Conservation (phyloP, 2,329 filamentous ascomycete genomes). For the Diaporthe aspalathi region DNA sequence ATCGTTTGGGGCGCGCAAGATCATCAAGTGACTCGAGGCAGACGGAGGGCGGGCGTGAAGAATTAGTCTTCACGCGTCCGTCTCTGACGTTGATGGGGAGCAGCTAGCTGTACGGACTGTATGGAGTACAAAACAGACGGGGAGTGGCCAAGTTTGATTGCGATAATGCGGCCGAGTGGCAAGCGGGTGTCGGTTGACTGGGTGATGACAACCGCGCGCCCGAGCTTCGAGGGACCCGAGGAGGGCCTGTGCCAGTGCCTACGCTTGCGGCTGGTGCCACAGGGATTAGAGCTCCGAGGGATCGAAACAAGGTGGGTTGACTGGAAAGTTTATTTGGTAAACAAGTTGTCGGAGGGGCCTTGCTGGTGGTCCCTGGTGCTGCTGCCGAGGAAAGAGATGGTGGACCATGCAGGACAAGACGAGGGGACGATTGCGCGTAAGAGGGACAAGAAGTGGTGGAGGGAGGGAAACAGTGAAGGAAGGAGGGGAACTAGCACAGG, state of each 20-base stretch:
- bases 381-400: constrained; percentile 25
- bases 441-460: background rate
- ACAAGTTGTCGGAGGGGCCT: constrained; percentile 3
- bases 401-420: constrained; percentile 6
- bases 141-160: constrained; percentile 12
- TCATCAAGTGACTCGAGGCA: constrained; percentile 18
- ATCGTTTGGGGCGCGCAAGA: constrained; percentile 12
- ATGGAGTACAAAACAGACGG: constrained; percentile 22
- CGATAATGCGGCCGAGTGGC: constrained; percentile 22
- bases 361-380: background rate
- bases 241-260: no score
- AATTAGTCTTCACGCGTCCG: constrained; percentile 1
- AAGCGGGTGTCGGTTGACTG: constrained; percentile 36
- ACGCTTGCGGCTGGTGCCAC: constrained; percentile 17
- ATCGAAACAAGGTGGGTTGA: constrained; percentile 13
- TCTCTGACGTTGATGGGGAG: constrained; percentile 9
- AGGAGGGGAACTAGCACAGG: background rate
- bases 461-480: background rate
- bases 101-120: constrained; percentile 13
- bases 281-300: constrained; percentile 36
- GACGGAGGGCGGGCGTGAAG: background rate
- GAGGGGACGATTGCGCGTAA: background rate
- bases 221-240: constrained; percentile 26
- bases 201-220: constrained; percentile 32
- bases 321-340: constrained; percentile 31